Conservation (phyloP, 805 yeast genomes). For the Kluyveromyces nonfermentans region DNA sequence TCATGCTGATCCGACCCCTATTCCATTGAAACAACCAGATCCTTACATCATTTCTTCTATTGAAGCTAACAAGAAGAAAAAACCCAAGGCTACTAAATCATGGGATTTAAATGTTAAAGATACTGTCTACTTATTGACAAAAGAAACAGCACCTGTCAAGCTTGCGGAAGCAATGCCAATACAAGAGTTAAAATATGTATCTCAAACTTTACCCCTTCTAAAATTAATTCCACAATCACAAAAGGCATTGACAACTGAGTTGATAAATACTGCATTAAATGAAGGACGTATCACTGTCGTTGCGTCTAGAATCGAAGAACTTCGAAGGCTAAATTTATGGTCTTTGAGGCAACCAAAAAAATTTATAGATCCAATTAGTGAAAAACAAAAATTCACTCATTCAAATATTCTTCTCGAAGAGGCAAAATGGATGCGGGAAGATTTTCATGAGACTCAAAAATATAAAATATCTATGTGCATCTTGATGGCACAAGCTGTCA, state of each 20-base stretch:
- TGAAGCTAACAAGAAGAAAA: slow-evolving; percentile 6
- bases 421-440: slow-evolving; percentile 75
- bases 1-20: slow-evolving; percentile 14
- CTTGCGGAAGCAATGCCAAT: slow-evolving; percentile 54
- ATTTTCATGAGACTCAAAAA: slow-evolving; percentile 61
- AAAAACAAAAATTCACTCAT: slow-evolving; percentile 38
- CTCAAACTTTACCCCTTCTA: slow-evolving; percentile 80
- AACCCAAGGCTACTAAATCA: slow-evolving; percentile 19
- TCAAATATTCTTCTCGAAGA: slow-evolving; percentile 72
- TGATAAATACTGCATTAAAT: slow-evolving; percentile 72
- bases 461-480: slow-evolving; percentile 63
- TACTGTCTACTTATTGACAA: slow-evolving; percentile 37
- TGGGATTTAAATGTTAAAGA: slow-evolving; percentile 36
- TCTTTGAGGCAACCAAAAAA: slow-evolving; percentile 75
- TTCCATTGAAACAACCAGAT: slow-evolving; percentile 6
- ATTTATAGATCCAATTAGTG: slow-evolving; percentile 50
- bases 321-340: slow-evolving; percentile 84
- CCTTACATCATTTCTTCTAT: slow-evolving; percentile 15
- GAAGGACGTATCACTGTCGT: slow-evolving; percentile 90
- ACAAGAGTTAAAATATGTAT: slow-evolving; percentile 77
- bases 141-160: slow-evolving; percentile 44
- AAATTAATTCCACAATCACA: slow-evolving; percentile 78
- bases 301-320: slow-evolving; percentile 83
- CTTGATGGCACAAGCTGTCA: slow-evolving; percentile 59
- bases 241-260: slow-evolving; percentile 75